Evolutionary conservation across 2,329 filamentous ascomycete genomes (phyloP), one percentile per base, ranked within the genome.

Genomic region (Fusarium temperatum): DNA sequence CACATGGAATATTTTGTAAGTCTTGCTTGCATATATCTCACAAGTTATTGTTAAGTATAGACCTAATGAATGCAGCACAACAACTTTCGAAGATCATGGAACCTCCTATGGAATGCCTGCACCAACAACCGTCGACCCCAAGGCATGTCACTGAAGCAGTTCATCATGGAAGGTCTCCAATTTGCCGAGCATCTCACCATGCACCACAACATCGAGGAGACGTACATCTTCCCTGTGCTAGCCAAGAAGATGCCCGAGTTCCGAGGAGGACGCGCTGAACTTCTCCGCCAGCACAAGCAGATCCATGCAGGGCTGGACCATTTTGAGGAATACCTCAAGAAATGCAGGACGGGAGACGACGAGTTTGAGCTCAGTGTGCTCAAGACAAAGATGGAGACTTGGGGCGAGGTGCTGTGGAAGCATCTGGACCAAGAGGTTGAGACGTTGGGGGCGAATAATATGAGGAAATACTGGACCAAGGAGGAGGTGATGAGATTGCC

Each of bases 401-500:
- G 95, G 89, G 93, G 93, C 17, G 85, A 86, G 15, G 93, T 97
- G 72, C 81, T 98, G 55, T 96, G 94, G 93, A 85, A 84, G 78
- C 95, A 98, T 86, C 84, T 98, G 68, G 93, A 96, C 77, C 91
- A 95, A 77, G 95, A 98, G 86, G 94, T 98, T 13, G 85, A 87
- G 81, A 89, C 93, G 74, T 82, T 98, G 38, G 89, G 92, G 5
- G 94, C 94, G 50, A 93, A 96, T 81, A 70, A 96, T 80, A 97
- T 98, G 95, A 87, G 94, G 75, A 90, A 87, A 82, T 95, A 93
- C 82, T 98, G 94, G 93, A 92, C 87, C 0, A 75, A 90, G 68
- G 90, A 93, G 53, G 95, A 98, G 86, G 91, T 98, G 82, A 85
- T 83, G 80, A 83, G 84, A 58, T 87, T 96, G 84, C 90, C 89